A percentile compares a stretch with the other conserved stretches of the same genome.
phyloP scores from a whole-genome alignment of 108 stramenopile species.

The Nitzschia sp. region DNA sequence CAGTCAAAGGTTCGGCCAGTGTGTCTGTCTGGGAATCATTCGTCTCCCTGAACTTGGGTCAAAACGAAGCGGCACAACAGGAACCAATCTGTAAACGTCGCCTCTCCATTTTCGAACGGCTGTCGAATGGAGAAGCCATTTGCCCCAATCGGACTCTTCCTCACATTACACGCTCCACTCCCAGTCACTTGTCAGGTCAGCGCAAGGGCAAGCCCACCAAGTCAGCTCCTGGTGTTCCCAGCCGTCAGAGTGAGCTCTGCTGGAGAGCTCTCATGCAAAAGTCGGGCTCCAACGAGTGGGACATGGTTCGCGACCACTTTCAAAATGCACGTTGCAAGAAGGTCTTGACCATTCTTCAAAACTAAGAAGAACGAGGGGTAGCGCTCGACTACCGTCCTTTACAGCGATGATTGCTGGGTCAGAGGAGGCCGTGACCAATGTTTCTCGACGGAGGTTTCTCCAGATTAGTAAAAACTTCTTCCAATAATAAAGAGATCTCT shows the following conservation, averaged over 20 bases:
- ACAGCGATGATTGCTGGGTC: too few species aligned
- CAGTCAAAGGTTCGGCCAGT: conserved; percentile 18
- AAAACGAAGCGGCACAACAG: neutral
- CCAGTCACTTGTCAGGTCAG: neutral
- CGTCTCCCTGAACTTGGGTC: neutral
- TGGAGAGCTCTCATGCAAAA: conserved; percentile 36
- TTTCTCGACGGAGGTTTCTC: too few species aligned
- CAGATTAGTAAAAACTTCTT: too few species aligned
- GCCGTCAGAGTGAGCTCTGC: conserved; percentile 33
- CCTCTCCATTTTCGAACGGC: conserved; percentile 21
- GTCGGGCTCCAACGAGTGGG: conserved; percentile 23
- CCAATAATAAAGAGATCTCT: too few species aligned
- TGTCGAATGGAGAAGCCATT: conserved; percentile 18
- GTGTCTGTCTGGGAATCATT: conserved; percentile 32
- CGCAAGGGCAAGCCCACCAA: neutral
- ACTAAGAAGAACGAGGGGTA: conserved; percentile 20
- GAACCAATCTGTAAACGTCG: neutral
- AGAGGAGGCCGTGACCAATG: too few species aligned
- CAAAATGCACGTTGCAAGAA: conserved; percentile 39
- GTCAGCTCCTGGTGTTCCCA: neutral
- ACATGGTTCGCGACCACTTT: conserved; percentile 35
- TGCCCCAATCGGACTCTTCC: conserved; percentile 25
- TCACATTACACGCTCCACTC: conserved; percentile 16
- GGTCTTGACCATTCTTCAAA: conserved; percentile 37
- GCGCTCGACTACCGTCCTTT: too few species aligned